These are phyloP conservation scores for Halophytophthora batemanensis DNA, from an alignment of 352 stramenopile species.

Conservation along the genomic window DNA sequence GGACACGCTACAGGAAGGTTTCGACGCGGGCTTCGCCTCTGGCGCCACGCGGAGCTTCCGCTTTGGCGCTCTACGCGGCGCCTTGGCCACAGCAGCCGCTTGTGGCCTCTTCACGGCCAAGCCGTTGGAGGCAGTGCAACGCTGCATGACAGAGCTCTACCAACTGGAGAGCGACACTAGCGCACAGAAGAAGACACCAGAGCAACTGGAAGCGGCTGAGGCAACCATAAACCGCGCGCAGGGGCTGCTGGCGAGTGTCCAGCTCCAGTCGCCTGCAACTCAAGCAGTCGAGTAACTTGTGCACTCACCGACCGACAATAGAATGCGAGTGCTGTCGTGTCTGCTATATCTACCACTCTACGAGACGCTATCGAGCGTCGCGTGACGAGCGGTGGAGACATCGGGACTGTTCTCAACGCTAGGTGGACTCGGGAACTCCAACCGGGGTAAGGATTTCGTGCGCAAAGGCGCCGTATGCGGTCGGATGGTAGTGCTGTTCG, in stretches of 20 bases:
- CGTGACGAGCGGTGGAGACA: no score
- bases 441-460: slow-evolving; percentile 44
- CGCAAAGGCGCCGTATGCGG: slow-evolving; percentile 52
- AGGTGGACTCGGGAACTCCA: slow-evolving; percentile 13
- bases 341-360: no score
- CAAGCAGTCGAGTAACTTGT: not conserved
- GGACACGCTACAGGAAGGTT: slow-evolving; percentile 64
- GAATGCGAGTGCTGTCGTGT: no score
- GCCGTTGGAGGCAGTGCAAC: not conserved
- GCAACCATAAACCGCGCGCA: slow-evolving; percentile 6
- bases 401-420: no score
- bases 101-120: slow-evolving; percentile 23
- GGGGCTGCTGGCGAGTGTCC: slow-evolving; percentile 14
- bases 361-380: no score
- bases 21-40: slow-evolving; percentile 50
- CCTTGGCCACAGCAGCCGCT: slow-evolving; percentile 27
- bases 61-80: slow-evolving; percentile 47
- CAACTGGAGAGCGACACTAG: slow-evolving; percentile 22
- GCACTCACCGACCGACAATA: no score
- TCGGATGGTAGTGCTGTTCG: no score
- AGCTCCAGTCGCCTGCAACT: slow-evolving; percentile 10
- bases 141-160: slow-evolving; percentile 15
- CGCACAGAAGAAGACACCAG: slow-evolving; percentile 2
- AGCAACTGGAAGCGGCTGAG: slow-evolving; percentile 4
- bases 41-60: slow-evolving; percentile 36